Evolutionary conservation across 1,139 yeast species (phyloP), one percentile per base, ranked within the genome.

Genomic region (Blastobotrys buckinghamii): DNA sequence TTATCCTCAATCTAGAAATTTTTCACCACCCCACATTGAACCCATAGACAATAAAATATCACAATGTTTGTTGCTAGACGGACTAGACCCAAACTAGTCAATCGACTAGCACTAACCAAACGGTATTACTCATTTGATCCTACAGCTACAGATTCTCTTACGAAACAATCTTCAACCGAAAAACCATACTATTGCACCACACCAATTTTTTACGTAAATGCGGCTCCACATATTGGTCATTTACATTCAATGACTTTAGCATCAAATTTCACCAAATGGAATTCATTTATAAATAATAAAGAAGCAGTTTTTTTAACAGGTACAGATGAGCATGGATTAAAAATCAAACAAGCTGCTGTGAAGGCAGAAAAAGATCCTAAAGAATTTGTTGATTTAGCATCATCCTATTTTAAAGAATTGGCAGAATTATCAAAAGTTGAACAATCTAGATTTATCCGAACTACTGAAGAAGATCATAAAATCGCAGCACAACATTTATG

Each of bases 171-270:
- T 29, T 3, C 3, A 4, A 9, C 16, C 6, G 35, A 16, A 4
- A 58, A 58, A 39, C 59, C 70, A 3, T 66, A 52, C 50, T 87
- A 81, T 60, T 73, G 87, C 13, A 88, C 97, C 0, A 84, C 97
- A 0, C 99, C 99, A 0, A 94, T 92, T 22, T 92, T 90, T 68
- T 92, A 92, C 64, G 97, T 95, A 53, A 92, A 94, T 72, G 97
- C 98, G 4, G 73, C 77, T 44, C 99, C 99, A 1, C 99, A 92
- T 67, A 67, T 92, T 45, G 99, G 99, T 6, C 98, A 94, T 67
- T 72, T 89, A 41, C 90, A 92, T 64, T 79, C 96, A 15, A 85
- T 89, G 87, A 73, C 89, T 0, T 68, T 92, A 35, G 82, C 92
- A 44, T 97, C 92, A 67, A 82, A 83, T 1, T 71, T 84, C 49